Conservation (phyloP, 2,329 filamentous ascomycete genomes). For the Cladosporium colombiae region DNA sequence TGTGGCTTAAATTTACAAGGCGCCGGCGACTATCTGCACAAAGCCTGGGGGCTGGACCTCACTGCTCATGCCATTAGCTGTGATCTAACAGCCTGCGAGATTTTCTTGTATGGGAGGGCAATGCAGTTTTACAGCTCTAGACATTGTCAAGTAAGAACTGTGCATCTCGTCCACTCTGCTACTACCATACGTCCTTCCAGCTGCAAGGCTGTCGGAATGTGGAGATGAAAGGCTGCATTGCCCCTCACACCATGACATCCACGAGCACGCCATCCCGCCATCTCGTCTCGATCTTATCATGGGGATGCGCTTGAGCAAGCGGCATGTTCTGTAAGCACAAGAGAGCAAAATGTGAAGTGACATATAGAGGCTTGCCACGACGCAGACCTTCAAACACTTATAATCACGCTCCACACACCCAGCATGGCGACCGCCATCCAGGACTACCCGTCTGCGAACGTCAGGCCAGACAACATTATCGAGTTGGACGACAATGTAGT, state of each 20-base stretch:
- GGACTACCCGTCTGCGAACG: neutral
- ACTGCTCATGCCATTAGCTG: too few relatives aligned
- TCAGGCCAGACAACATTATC: neutral
- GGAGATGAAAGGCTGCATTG: conserved; percentile 1
- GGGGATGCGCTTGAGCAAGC: neutral
- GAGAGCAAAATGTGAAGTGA: neutral
- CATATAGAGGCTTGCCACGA: neutral
- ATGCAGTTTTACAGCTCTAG: too few relatives aligned
- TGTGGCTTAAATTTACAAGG: too few relatives aligned
- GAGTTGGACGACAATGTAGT: neutral
- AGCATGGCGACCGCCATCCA: neutral
- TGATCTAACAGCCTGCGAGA: too few relatives aligned
- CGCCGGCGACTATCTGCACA: too few relatives aligned
- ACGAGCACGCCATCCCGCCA: conserved; percentile 4
- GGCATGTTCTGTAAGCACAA: neutral
- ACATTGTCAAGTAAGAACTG: neutral
- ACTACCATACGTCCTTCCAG: neutral
- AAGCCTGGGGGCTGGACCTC: too few relatives aligned
- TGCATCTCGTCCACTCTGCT: neutral
- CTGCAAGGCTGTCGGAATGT: neutral
- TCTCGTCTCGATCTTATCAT: neutral
- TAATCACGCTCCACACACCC: neutral
- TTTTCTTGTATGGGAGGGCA: too few relatives aligned
- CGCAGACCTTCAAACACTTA: neutral
- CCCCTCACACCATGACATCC: neutral